A percentile compares a stretch with the other conserved stretches of the same genome.
Evolutionary conservation across 257 asterid genomes (phyloP).

Genomic region (Hygrophila difformis): DNA sequence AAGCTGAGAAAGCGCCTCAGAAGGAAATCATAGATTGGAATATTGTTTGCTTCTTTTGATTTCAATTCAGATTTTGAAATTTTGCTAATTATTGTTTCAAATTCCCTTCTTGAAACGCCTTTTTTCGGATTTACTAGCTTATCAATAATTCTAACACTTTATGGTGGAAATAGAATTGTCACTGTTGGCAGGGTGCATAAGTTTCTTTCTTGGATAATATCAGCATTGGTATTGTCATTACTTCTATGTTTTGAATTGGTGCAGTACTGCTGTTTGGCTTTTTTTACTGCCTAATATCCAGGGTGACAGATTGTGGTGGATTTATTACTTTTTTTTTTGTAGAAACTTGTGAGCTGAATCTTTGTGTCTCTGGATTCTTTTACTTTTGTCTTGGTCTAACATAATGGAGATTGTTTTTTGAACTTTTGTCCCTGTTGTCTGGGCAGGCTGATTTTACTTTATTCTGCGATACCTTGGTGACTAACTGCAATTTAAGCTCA

Average conservation of each 20-base stretch:
- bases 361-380: neutral
- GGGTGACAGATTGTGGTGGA: neutral
- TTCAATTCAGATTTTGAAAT: neutral
- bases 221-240: too few species aligned
- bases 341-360: neutral
- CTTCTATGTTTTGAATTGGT: too few species aligned
- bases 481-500: constrained; percentile 1
- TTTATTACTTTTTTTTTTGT: neutral
- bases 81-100: neutral
- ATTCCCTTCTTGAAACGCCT: constrained; percentile 3
- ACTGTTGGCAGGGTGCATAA: constrained; percentile 3
- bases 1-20: constrained; percentile 61
- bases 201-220: neutral
- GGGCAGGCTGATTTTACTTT: too few species aligned
- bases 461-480: too few species aligned
- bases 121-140: constrained; percentile 1
- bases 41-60: constrained; percentile 3
- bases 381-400: neutral
- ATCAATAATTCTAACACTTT: constrained; percentile 25
- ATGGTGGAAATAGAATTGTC: constrained; percentile 4
- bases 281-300: too few species aligned
- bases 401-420: constrained; percentile 4
- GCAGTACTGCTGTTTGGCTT: too few species aligned
- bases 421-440: neutral
- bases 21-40: constrained; percentile 43